phyloP scores from a whole-genome alignment of 352 stramenopile species.

The Globisporangium cederbergense region DNA sequence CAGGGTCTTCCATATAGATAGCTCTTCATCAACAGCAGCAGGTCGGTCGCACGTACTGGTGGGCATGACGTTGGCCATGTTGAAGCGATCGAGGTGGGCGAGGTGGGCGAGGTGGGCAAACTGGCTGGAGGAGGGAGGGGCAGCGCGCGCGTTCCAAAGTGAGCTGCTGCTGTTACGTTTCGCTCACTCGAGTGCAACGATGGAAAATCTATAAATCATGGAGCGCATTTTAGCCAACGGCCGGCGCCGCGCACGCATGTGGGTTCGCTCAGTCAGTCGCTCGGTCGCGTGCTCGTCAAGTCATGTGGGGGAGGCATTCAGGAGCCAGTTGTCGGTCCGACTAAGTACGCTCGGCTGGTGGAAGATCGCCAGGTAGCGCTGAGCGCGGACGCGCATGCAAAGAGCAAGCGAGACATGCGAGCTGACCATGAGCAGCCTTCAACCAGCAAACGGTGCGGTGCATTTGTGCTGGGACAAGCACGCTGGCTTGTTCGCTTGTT shows the following conservation, averaged over 20 bases:
- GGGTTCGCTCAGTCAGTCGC: conserved; percentile 8
- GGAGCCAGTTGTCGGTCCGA: conserved; percentile 3
- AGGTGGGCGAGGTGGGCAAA: background rate
- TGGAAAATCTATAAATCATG: conserved; percentile 14
- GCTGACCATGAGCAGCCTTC: background rate
- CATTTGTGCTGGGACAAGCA: background rate
- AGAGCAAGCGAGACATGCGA: background rate
- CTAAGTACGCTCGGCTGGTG: conserved; percentile 2
- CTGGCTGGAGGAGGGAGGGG: background rate
- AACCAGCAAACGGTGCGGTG: background rate
- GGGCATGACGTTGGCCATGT: conserved; percentile 43
- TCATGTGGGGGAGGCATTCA: background rate
- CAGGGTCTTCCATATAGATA: too few species aligned
- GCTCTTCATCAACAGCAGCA: background rate
- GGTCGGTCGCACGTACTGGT: conserved; percentile 29
- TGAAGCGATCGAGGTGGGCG: conserved; percentile 2
- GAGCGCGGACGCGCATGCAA: background rate
- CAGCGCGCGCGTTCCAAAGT: background rate
- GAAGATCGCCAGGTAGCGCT: background rate
- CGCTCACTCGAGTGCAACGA: background rate
- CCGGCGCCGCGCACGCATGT: conserved; percentile 3
- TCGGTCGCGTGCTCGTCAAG: conserved; percentile 1
- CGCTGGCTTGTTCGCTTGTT: background rate
- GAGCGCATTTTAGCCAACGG: conserved; percentile 7
- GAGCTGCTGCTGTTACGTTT: background rate